Evolutionary conservation across 2,329 filamentous ascomycete genomes (phyloP).

Genomic region (Fusarium sarcochroum): DNA sequence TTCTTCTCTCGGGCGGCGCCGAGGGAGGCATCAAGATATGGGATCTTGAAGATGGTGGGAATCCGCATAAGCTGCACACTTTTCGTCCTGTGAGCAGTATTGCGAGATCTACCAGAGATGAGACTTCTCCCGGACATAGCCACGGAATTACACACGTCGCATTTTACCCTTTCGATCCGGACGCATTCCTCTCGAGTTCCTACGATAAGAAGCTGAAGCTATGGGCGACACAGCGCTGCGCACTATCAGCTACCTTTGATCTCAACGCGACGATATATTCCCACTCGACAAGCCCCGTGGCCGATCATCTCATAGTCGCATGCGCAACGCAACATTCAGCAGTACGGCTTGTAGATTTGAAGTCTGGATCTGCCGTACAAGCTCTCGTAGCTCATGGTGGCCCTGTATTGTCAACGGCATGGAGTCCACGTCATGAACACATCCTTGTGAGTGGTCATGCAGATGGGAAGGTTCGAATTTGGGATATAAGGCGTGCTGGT

Average conservation of each 20-base stretch:
- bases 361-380: constrained; percentile 81
- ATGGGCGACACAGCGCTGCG: constrained; percentile 76
- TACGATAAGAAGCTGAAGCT: constrained; percentile 84
- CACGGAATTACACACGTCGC: constrained; percentile 82
- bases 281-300: constrained; percentile 81
- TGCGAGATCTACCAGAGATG: constrained; percentile 56
- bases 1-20: constrained; percentile 86
- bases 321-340: constrained; percentile 89
- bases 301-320: constrained; percentile 83
- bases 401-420: constrained; percentile 77
- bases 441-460: constrained; percentile 86
- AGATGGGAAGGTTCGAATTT: constrained; percentile 86
- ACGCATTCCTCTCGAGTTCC: constrained; percentile 81
- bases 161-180: constrained; percentile 84
- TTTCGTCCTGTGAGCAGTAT: constrained; percentile 70
- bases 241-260: constrained; percentile 75
- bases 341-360: constrained; percentile 87
- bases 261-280: constrained; percentile 79
- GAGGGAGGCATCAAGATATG: constrained; percentile 89
- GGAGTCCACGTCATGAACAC: constrained; percentile 86
- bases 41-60: constrained; percentile 79
- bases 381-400: constrained; percentile 78
- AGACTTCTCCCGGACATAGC: constrained; percentile 63
- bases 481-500: constrained; percentile 87
- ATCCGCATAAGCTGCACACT: constrained; percentile 60